Conservation (phyloP, 345 rosid genomes). For the Fremontodendron californicum region DNA sequence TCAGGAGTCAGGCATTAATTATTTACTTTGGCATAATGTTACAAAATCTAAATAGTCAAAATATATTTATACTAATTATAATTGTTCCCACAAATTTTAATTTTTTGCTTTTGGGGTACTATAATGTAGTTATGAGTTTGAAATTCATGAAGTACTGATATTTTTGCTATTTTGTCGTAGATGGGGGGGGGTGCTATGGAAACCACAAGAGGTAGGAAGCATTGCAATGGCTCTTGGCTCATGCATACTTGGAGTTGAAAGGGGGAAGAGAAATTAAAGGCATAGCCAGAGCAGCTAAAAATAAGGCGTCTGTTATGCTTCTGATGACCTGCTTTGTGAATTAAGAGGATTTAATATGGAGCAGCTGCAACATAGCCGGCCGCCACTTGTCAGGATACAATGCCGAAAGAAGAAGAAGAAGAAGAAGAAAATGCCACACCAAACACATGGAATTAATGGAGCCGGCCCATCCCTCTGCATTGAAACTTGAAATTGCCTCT, state of each 20-base stretch:
- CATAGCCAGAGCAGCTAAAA: neutral
- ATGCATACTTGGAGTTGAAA: too few species aligned
- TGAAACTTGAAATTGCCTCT: neutral
- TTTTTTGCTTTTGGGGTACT: too few species aligned
- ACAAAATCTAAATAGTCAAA: too few species aligned
- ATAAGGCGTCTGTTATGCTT: conserved; percentile 17
- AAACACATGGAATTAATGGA: neutral
- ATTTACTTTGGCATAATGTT: neutral
- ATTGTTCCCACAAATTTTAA: too few species aligned
- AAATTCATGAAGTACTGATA: too few species aligned
- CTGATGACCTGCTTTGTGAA: neutral
- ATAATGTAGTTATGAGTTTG: too few species aligned
- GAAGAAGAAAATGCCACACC: neutral
- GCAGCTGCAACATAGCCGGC: conserved; percentile 14
- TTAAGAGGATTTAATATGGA: conserved; percentile 19
- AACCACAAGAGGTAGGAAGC: too few species aligned
- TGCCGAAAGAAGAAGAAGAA: neutral
- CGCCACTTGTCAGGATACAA: conserved; percentile 1
- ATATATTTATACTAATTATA: too few species aligned
- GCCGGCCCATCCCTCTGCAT: neutral
- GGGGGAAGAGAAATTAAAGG: too few species aligned
- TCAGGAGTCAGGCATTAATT: neutral
- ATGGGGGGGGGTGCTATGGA: too few species aligned
- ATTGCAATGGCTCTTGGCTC: too few species aligned
- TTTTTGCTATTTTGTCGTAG: too few species aligned